These are phyloP conservation scores for Cercophora sp. DNA, from an alignment of 495 filamentous ascomycete genomes.

Conservation along the genomic window DNA sequence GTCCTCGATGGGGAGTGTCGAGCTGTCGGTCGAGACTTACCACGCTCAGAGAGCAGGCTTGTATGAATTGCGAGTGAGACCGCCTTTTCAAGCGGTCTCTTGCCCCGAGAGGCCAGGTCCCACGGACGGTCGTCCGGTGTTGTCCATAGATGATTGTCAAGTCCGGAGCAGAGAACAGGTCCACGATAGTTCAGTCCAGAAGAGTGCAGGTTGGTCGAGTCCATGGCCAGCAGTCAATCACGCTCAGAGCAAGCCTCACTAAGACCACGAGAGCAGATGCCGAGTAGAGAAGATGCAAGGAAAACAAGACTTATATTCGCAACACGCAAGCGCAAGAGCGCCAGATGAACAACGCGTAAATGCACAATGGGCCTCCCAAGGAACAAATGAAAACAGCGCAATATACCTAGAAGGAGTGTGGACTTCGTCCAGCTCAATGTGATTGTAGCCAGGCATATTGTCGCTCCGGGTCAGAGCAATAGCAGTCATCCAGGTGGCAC, in stretches of 20 bases:
- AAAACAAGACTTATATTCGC: conserved; percentile 26
- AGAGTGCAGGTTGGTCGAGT: conserved; percentile 1
- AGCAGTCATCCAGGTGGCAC: conserved; percentile 31
- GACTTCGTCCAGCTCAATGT: conserved; percentile 49
- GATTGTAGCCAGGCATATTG: conserved; percentile 46
- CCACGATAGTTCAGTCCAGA: conserved; percentile 4
- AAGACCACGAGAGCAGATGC: too few species aligned
- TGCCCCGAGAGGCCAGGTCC: conserved; percentile 8
- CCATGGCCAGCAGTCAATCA: background rate
- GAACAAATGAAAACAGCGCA: conserved; percentile 30
- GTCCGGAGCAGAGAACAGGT: background rate
- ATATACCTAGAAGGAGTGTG: conserved; percentile 53
- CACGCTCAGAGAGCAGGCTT: conserved; percentile 12
- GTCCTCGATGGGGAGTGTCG: conserved; percentile 11
- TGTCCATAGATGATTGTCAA: background rate
- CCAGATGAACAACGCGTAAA: conserved; percentile 13
- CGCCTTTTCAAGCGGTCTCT: conserved; percentile 4
- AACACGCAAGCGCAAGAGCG: conserved; percentile 19
- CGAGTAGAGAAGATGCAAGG: too few species aligned
- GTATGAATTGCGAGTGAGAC: conserved; percentile 7
- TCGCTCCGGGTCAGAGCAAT: conserved; percentile 40
- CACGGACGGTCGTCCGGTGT: conserved; percentile 10
- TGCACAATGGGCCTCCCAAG: conserved; percentile 33
- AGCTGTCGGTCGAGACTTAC: conserved; percentile 20
- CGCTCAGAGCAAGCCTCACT: conserved; percentile 3